Evolutionary conservation across 345 rosid species (phyloP).

Genomic region (Kandelia obovata): DNA sequence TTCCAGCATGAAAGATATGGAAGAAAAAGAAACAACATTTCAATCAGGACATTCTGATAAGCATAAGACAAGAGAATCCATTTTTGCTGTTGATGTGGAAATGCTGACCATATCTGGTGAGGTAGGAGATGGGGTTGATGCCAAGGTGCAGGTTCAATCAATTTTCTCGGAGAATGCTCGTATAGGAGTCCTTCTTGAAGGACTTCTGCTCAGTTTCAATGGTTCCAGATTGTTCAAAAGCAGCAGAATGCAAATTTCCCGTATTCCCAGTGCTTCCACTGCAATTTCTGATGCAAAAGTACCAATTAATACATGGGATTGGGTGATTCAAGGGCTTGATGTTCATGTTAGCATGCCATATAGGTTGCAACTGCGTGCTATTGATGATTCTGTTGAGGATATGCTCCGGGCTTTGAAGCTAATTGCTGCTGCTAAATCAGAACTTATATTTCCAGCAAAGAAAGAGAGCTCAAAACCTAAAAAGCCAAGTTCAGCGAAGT

Average conservation of each 20-base stretch:
- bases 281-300: slow-evolving; percentile 48
- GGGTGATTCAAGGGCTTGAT: slow-evolving; percentile 94
- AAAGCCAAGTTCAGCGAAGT: slow-evolving; percentile 58
- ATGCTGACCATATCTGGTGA: slow-evolving; percentile 69
- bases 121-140: slow-evolving; percentile 92
- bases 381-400: slow-evolving; percentile 93
- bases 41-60: slow-evolving; percentile 47
- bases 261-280: slow-evolving; percentile 64
- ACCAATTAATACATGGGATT: slow-evolving; percentile 50
- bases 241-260: slow-evolving; percentile 92
- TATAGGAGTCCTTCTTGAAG: slow-evolving; percentile 96
- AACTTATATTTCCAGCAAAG: slow-evolving; percentile 52
- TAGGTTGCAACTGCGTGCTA: slow-evolving; percentile 90
- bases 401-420: slow-evolving; percentile 86
- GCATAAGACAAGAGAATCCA: slow-evolving; percentile 75
- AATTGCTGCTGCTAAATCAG: slow-evolving; percentile 59
- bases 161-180: slow-evolving; percentile 96
- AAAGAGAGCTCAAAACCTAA: slow-evolving; percentile 65
- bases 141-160: slow-evolving; percentile 73
- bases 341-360: slow-evolving; percentile 83
- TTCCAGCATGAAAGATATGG: slow-evolving; percentile 37
- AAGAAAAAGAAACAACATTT: slow-evolving; percentile 38
- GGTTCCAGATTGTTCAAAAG: slow-evolving; percentile 72
- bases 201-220: slow-evolving; percentile 62
- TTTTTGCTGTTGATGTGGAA: slow-evolving; percentile 96